A percentile compares a stretch with the other conserved stretches of the same genome.
Evolutionary conservation across 1,139 yeast species (phyloP).

Genomic region (Taphrina sp.): DNA sequence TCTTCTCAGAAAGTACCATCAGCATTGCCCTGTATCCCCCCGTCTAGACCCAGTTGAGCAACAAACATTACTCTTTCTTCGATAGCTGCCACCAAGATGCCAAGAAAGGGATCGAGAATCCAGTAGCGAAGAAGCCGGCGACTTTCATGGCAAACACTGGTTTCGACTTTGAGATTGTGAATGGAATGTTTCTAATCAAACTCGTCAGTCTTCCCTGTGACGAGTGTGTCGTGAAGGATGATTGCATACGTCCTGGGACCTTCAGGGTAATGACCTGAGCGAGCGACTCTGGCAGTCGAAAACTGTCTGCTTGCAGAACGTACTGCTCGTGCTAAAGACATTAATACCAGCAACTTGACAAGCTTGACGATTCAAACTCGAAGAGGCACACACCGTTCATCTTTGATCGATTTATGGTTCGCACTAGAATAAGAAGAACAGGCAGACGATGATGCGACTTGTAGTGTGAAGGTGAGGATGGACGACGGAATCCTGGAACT

Average conservation of each 20-base stretch:
- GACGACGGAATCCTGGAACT: too few species aligned
- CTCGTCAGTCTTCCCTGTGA: background rate
- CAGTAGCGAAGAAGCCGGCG: constrained; percentile 30
- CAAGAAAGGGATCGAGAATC: constrained; percentile 30
- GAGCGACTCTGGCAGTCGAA: constrained; percentile 25
- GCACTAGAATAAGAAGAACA: too few species aligned
- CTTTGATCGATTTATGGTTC: background rate
- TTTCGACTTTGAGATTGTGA: constrained; percentile 29
- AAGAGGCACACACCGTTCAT: background rate
- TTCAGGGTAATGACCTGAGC: constrained; percentile 27
- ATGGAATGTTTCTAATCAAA: constrained; percentile 23
- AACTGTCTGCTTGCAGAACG: constrained; percentile 10
- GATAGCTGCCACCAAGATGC: constrained; percentile 31
- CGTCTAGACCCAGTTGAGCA: too few species aligned
- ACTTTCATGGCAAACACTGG: constrained; percentile 26
- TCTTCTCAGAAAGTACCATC: too few species aligned
- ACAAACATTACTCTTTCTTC: constrained; percentile 14
- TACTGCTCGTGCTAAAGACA: constrained; percentile 3
- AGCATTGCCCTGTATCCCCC: too few species aligned
- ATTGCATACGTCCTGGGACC: constrained; percentile 28
- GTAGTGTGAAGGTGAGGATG: too few species aligned
- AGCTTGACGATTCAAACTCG: too few species aligned
- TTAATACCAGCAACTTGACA: too few species aligned
- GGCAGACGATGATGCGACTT: too few species aligned
- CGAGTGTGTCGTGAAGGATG: background rate